Percentiles rank a stretch among this genome's conserved stretches.
Conservation (phyloP, 352 stramenopile genomes). For the Phytophthora nicotianae region DNA sequence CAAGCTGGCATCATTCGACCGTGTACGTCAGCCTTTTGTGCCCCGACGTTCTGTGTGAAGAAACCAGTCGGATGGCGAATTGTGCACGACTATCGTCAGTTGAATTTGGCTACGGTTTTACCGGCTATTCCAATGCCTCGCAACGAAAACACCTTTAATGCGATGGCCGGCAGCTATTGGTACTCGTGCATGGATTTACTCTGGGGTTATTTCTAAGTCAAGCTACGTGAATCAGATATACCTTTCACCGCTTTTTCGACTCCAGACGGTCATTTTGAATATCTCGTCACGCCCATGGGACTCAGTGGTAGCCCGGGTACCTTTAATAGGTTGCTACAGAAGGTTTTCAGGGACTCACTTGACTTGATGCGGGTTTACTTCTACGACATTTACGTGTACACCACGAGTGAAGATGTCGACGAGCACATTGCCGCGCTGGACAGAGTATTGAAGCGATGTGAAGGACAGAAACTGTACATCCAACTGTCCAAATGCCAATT, state of each 20-base stretch:
- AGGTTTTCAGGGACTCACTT: background rate
- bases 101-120: background rate
- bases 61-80: conserved; percentile 2
- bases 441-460: background rate
- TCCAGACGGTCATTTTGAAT: conserved; percentile 3
- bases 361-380: conserved; percentile 15
- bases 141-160: conserved; percentile 1
- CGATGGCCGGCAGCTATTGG: background rate
- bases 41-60: conserved; percentile 1
- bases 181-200: conserved; percentile 10
- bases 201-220: conserved; percentile 8
- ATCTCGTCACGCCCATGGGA: conserved; percentile 7
- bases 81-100: conserved; percentile 9
- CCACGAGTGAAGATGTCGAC: background rate
- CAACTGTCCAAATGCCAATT: conserved; percentile 9
- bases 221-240: conserved; percentile 4
- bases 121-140: background rate
- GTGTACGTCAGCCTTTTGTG: background rate
- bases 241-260: conserved; percentile 11
- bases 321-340: conserved; percentile 3
- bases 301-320: background rate
- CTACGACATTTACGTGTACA: conserved; percentile 8
- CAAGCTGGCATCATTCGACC: conserved; percentile 1
- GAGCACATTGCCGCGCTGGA: conserved; percentile 1
- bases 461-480: conserved; percentile 2